Percentiles rank a stretch among this genome's conserved stretches.
These are phyloP conservation scores for Nemania sp. DNA, from an alignment of 2,329 filamentous ascomycete genomes.

Conservation along the genomic window DNA sequence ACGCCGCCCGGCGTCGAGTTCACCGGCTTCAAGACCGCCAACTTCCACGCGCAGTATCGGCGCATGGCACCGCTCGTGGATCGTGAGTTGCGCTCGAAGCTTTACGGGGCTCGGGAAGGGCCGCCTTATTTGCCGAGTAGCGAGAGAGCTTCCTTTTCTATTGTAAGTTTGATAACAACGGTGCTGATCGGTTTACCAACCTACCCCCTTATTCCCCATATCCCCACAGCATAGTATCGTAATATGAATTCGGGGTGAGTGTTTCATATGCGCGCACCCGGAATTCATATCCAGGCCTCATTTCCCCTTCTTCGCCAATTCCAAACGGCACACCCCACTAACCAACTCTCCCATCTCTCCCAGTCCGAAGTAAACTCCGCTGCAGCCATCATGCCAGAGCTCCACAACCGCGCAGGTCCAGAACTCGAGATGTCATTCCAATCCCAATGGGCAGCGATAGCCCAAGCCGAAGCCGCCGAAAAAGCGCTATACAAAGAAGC, in stretches of 20 bases:
- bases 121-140: conserved; percentile 14
- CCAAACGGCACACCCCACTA: not conserved
- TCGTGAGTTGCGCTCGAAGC: conserved; percentile 39
- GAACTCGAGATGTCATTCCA: conserved; percentile 29
- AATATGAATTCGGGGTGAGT: no score
- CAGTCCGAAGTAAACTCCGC: conserved; percentile 43
- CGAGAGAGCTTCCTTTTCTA: conserved; percentile 38
- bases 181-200: not conserved
- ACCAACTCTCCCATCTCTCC: conserved; percentile 6
- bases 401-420: not conserved
- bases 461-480: conserved; percentile 18
- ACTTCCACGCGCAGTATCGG: conserved; percentile 46
- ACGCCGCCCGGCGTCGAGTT: conserved; percentile 43
- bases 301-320: not conserved
- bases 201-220: not conserved
- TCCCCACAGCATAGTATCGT: not conserved
- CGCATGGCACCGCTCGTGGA: conserved; percentile 51
- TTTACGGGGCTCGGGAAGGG: conserved; percentile 31
- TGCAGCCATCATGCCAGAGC: conserved; percentile 3
- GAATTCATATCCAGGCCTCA: not conserved
- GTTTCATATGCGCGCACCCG: no score
- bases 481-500: conserved; percentile 14
- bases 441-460: conserved; percentile 30
- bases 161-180: conserved; percentile 39
- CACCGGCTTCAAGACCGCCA: conserved; percentile 20